Base-by-base conservation (phyloP, 1,139 yeast species). In the Kurtzmaniella quercitrusa region DNA sequence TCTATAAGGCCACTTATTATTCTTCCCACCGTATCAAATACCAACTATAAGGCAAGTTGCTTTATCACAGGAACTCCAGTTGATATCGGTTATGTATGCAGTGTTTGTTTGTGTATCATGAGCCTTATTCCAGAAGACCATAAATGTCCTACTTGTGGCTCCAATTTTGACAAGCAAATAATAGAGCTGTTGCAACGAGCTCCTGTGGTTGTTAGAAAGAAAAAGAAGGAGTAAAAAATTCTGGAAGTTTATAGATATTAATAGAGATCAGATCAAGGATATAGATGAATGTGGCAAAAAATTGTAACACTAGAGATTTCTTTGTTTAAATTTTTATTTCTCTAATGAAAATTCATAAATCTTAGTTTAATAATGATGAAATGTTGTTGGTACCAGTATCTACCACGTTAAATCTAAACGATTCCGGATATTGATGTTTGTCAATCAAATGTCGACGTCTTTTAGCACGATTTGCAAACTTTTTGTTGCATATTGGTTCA, bases 41-140 rank as follows among this genome's bases (percentile, higher is more conserved):
- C 93, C 36, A 96, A 93, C 61, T 94, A 93, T 60, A 71, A 96
- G 49, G 97, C 99, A 1, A 89, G 96, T 28, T 93, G 99, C 61
- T 93, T 88, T 56, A 67, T 89, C 20, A 88, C 97, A 0, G 93
- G 94, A 22, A 79, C 82, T 52, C 84, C 93, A 2, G 93, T 94
- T 14, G 97, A 94, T 52, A 76, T 93, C 40, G 99, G 98, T 0
- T 91, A 78, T 54, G 98, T 94, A 3, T 94, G 99, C 62, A 85
- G 95, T 19, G 97, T 94, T 21, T 94, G 99, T 60, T 68, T 94
- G 20, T 91, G 98, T 59, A 87, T 72, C 33, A 65, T 72, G 74
- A 89, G 61, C 80, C 84, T 64, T 75, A 80, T 61, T 65, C 96
- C 57, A 57, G 75, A 61, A 1, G 44, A 49, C 73, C 82, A 63